Percentiles rank a stretch among this genome's conserved stretches.
Evolutionary conservation across 768 basidiomycete genomes (phyloP).

Genomic region (Paxillus involutus): DNA sequence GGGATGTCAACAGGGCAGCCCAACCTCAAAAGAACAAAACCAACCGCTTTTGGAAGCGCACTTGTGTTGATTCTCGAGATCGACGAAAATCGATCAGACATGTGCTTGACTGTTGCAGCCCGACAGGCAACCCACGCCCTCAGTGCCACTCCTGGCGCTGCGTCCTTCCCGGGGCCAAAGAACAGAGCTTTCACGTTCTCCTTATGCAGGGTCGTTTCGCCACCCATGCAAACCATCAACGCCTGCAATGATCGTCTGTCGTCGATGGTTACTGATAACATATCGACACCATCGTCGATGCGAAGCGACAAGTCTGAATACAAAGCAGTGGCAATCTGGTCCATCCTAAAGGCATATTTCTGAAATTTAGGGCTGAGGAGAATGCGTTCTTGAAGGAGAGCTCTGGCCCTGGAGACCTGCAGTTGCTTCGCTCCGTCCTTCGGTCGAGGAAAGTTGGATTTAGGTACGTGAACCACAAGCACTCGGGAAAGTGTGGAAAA

Average conservation of each 20-base stretch:
- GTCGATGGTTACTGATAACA: conserved; percentile 33
- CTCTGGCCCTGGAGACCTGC: conserved; percentile 8
- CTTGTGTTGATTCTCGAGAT: conserved; percentile 21
- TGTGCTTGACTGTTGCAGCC: conserved; percentile 30
- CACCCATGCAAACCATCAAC: conserved; percentile 39
- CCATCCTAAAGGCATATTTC: conserved; percentile 48
- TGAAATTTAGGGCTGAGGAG: conserved; percentile 25
- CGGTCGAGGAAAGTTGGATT: conserved; percentile 7
- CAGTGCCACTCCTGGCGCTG: conserved; percentile 29
- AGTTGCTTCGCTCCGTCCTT: background rate
- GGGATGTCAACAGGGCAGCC: background rate
- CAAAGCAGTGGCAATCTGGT: conserved; percentile 41
- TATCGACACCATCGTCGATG: conserved; percentile 39
- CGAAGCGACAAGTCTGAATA: conserved; percentile 37
- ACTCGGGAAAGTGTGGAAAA: conserved; percentile 37
- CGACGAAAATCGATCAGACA: conserved; percentile 12
- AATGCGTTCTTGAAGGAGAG: conserved; percentile 31
- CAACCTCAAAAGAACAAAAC: background rate
- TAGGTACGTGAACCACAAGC: conserved; percentile 34
- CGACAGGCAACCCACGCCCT: conserved; percentile 48
- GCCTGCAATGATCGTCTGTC: conserved; percentile 35
- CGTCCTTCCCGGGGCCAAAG: conserved; percentile 20
- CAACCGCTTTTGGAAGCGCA: conserved; percentile 32
- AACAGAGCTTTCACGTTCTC: conserved; percentile 31
- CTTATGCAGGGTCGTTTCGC: conserved; percentile 28